Percentiles rank a stretch among this genome's conserved stretches.
These are phyloP conservation scores for Annulohypoxylon truncatum DNA, from an alignment of 2,329 filamentous ascomycete species.

Conservation along the genomic window DNA sequence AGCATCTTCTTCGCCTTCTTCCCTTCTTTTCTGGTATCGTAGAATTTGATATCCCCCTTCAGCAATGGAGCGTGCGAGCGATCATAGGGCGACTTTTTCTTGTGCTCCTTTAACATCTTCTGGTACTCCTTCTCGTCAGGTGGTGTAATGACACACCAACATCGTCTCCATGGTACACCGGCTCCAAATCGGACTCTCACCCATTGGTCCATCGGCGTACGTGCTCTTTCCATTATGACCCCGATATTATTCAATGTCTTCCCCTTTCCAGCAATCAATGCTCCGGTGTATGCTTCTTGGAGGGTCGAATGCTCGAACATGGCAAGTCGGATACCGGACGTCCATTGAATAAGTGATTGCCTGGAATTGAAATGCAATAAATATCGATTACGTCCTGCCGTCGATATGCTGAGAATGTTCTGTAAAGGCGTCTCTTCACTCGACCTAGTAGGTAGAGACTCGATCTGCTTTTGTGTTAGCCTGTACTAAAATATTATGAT, in stretches of 20 bases:
- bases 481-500: neutral
- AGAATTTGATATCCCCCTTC: conserved; percentile 94
- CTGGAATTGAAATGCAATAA: conserved; percentile 96
- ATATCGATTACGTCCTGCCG: conserved; percentile 94
- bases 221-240: conserved; percentile 84
- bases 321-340: conserved; percentile 88
- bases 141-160: conserved; percentile 94
- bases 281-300: conserved; percentile 96
- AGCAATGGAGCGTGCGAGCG: conserved; percentile 73
- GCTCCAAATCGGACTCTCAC: conserved; percentile 94
- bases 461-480: conserved; percentile 68
- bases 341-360: conserved; percentile 95
- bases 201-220: conserved; percentile 88
- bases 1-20: conserved; percentile 92
- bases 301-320: conserved; percentile 95
- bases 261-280: conserved; percentile 93
- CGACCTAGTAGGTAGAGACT: conserved; percentile 87
- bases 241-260: conserved; percentile 90
- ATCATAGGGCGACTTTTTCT: conserved; percentile 86
- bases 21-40: conserved; percentile 77
- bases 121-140: conserved; percentile 93
- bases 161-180: conserved; percentile 94
- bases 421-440: conserved; percentile 82
- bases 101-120: conserved; percentile 84
- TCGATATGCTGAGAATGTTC: conserved; percentile 95